These are phyloP conservation scores for Zoysia pacifica DNA, from an alignment of 176 grass and related monocot genomes.

Conservation along the genomic window DNA sequence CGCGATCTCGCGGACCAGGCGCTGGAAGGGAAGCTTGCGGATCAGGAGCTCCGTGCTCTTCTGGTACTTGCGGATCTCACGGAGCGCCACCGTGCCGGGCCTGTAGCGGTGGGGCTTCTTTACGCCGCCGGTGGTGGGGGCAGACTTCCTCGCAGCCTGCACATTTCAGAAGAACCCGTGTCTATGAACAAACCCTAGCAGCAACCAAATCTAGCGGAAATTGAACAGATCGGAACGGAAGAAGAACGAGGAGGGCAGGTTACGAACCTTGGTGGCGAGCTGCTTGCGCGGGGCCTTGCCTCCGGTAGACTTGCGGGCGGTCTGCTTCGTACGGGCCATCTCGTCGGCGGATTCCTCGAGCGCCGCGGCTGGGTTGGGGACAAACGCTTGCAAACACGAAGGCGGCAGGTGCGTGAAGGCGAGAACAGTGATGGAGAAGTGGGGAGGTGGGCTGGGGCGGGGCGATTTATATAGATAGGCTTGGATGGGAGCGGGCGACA, in stretches of 20 bases:
- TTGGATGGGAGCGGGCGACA: neutral
- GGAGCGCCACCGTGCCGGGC: slow-evolving; percentile 67
- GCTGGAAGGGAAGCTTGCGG: slow-evolving; percentile 89
- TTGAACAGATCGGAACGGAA: neutral
- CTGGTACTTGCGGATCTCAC: slow-evolving; percentile 98
- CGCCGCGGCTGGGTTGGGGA: neutral
- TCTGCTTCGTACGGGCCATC: slow-evolving; percentile 98
- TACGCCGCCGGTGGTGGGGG: slow-evolving; percentile 81
- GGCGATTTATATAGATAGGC: neutral
- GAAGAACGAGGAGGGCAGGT: rapidly evolving
- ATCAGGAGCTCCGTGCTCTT: slow-evolving; percentile 97
- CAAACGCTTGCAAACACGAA: neutral
- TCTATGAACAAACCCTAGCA: neutral
- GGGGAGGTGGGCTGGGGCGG: neutral
- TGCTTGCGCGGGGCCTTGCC: slow-evolving; percentile 93
- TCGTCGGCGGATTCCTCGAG: neutral
- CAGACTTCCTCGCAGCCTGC: slow-evolving; percentile 82
- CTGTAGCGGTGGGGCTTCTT: slow-evolving; percentile 96
- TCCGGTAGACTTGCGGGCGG: slow-evolving; percentile 86
- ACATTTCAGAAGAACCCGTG: rapidly evolving
- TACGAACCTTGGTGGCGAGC: slow-evolving; percentile 80
- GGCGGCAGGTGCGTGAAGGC: neutral
- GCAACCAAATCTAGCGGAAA: neutral
- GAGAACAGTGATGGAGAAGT: rapidly evolving
- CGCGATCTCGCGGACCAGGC: slow-evolving; percentile 85